Base-by-base conservation (phyloP, 1,284 basidiomycete genomes). In the Coniferiporia sulphurascens region DNA sequence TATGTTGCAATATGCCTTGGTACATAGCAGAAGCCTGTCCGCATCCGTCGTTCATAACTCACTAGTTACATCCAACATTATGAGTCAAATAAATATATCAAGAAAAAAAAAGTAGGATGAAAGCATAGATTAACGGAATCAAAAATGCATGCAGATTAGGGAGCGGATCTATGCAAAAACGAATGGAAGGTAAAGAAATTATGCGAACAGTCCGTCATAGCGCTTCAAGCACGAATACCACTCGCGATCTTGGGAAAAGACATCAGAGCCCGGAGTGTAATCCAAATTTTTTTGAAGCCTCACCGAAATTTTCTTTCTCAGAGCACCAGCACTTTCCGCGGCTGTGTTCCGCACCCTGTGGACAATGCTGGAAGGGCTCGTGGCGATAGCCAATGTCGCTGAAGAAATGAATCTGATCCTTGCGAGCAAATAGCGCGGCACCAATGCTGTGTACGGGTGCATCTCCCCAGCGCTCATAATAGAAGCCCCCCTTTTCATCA, bases 381-480 rank as follows among this genome's bases (percentile, higher is more conserved):
- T 91, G 88, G 48, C 83, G 78, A 68, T 89, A 90, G 13, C 84
- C 79, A 48, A 76, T 78, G 60, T 80, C 78, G 60, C 70, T 78
- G 74, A 93, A 93, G 74, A 91, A 92, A 70, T 93, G 86, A 56
- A 95, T 83, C 70, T 94, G 87, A 7, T 91, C 86, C 67, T 89
- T 91, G 60, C 76, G 79, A 1, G 87, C 87, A 67, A 95, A 90
- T 32, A 95, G 76, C 0, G 90, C 86, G 0, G 89, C 93, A 36
- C 87, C 93, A 65, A 95, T 91, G 58, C 87, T 90, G 69, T 94
- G 92, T 2, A 94, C 89, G 1, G 91, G 93, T 5, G 94, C 94
- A 74, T 97, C 94, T 45, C 93, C 94, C 92, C 91, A 93, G 41
- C 91, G 82, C 80, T 95, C 93, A 66, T 95, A 95, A 72, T 93